A percentile compares a stretch with the other conserved stretches of the same genome.
Evolutionary conservation across 306 rosid species (phyloP).

Genomic region (Dalbergia cultrata): DNA sequence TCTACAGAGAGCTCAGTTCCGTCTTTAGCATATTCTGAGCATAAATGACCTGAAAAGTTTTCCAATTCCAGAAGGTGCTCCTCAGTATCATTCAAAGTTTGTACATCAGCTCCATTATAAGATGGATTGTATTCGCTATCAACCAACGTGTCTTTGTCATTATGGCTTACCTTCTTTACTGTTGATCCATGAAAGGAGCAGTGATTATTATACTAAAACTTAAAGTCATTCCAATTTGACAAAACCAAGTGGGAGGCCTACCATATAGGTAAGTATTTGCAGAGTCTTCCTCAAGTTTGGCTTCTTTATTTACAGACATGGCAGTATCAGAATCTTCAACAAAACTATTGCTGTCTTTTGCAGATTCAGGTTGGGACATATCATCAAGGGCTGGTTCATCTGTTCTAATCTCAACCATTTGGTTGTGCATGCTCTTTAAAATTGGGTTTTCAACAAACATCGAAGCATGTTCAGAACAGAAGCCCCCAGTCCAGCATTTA

Average conservation of each 20-base stretch:
- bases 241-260: slow-evolving; percentile 49
- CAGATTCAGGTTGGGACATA: slow-evolving; percentile 55
- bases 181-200: slow-evolving; percentile 37
- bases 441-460: slow-evolving; percentile 45
- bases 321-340: slow-evolving; percentile 57
- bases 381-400: slow-evolving; percentile 35
- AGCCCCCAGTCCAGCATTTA: slow-evolving; percentile 56
- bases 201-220: slow-evolving; percentile 13
- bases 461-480: slow-evolving; percentile 46
- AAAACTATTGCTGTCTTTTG: slow-evolving; percentile 68
- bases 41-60: slow-evolving; percentile 43
- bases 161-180: slow-evolving; percentile 44
- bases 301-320: slow-evolving; percentile 58
- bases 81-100: slow-evolving; percentile 52
- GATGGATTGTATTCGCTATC: slow-evolving; percentile 30
- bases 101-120: slow-evolving; percentile 30
- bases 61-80: slow-evolving; percentile 57
- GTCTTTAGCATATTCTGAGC: slow-evolving; percentile 53
- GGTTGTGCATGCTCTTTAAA: slow-evolving; percentile 41
- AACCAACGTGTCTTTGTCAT: slow-evolving; percentile 39
- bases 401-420: slow-evolving; percentile 5
- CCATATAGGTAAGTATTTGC: slow-evolving; percentile 40
- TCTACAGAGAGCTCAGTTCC: slow-evolving; percentile 53
- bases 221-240: slow-evolving; percentile 21
- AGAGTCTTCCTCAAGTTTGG: slow-evolving; percentile 51